phyloP scores from a whole-genome alignment of 441 rosid genomes.

The Kokia cookei region DNA sequence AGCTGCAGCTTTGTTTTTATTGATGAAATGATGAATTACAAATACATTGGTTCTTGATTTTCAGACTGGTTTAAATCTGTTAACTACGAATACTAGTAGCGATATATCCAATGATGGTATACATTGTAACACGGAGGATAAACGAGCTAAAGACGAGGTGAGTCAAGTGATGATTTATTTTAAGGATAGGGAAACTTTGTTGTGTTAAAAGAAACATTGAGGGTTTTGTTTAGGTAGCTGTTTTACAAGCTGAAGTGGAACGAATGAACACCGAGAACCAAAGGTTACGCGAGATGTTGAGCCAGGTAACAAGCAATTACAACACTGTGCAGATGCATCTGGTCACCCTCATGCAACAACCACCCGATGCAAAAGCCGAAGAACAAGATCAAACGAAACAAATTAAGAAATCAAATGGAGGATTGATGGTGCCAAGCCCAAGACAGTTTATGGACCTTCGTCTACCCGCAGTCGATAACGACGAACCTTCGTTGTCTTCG shows the following conservation, averaged over 20 bases:
- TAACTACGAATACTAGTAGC: constrained; percentile 28
- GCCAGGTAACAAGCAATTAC: constrained; percentile 25
- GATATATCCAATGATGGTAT: constrained; percentile 32
- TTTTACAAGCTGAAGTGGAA: constrained; percentile 22
- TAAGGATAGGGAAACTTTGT: no score
- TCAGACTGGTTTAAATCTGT: constrained; percentile 38
- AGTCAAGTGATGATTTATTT: neutral
- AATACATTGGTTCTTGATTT: neutral
- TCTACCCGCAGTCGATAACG: constrained; percentile 20
- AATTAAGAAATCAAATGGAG: constrained; percentile 7
- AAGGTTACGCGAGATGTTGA: constrained; percentile 22
- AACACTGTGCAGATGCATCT: constrained; percentile 28
- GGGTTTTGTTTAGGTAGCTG: constrained; percentile 10
- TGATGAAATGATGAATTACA: neutral
- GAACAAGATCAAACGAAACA: constrained; percentile 9
- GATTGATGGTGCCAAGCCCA: constrained; percentile 21
- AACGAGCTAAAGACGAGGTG: constrained; percentile 29
- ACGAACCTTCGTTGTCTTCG: constrained; percentile 41
- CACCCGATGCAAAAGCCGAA: neutral
- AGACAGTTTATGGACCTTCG: constrained; percentile 36
- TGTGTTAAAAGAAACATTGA: neutral
- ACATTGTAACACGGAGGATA: constrained; percentile 21
- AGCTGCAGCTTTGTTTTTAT: no score
- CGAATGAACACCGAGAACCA: constrained; percentile 31
- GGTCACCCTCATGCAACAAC: constrained; percentile 16